Conservation (phyloP, 2,329 filamentous ascomycete species). For the Penicillium sp. region DNA sequence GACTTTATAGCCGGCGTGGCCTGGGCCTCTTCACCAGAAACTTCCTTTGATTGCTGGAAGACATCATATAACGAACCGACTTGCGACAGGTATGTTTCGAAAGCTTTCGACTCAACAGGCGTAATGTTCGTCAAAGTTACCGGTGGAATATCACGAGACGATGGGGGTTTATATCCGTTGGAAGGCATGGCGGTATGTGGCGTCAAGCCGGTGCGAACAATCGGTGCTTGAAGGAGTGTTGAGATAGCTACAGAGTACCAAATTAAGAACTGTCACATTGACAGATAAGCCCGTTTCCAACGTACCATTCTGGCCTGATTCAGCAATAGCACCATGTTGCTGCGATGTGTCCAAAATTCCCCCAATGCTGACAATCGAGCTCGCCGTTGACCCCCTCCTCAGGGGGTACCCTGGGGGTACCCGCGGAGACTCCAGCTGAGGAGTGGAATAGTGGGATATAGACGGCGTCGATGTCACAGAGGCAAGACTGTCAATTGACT, state of each 20-base stretch:
- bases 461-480: slow-evolving; percentile 49
- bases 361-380: slow-evolving; percentile 81
- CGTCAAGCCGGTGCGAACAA: slow-evolving; percentile 78
- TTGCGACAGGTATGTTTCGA: slow-evolving; percentile 76
- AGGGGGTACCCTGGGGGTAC: slow-evolving; percentile 32
- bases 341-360: slow-evolving; percentile 68
- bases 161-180: slow-evolving; percentile 73
- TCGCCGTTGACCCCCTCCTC: slow-evolving; percentile 74
- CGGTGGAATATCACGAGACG: slow-evolving; percentile 82
- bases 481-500: slow-evolving; percentile 61
- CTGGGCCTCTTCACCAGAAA: slow-evolving; percentile 57
- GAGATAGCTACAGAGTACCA: slow-evolving; percentile 64
- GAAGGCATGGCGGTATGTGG: slow-evolving; percentile 66
- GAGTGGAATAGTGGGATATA: slow-evolving; percentile 46
- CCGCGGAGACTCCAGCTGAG: slow-evolving; percentile 36
- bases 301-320: slow-evolving; percentile 76
- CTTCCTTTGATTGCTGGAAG: slow-evolving; percentile 75
- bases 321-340: slow-evolving; percentile 56
- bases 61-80: slow-evolving; percentile 85
- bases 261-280: slow-evolving; percentile 9
- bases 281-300: background rate
- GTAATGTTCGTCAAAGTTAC: slow-evolving; percentile 85
- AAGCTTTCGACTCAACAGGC: slow-evolving; percentile 71
- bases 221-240: slow-evolving; percentile 83
- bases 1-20: slow-evolving; percentile 43